Percentiles rank a stretch among this genome's conserved stretches.
phyloP scores from a whole-genome alignment of 495 filamentous ascomycete genomes.

The Podospora comata region DNA sequence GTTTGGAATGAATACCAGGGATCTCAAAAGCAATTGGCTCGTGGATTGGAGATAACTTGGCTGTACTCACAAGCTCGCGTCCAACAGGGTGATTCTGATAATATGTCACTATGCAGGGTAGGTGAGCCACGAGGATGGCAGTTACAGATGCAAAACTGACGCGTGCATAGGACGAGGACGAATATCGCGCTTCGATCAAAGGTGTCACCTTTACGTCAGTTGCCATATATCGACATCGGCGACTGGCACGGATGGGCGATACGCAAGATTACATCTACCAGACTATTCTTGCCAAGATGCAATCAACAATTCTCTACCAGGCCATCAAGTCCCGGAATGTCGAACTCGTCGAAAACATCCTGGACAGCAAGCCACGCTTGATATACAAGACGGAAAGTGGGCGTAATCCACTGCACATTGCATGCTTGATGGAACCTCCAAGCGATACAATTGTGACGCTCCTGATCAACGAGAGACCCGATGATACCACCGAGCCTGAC shows the following conservation, averaged over 20 bases:
- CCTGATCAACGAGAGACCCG: slow-evolving; percentile 10
- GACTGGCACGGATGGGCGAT: background rate
- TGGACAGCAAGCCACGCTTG: background rate
- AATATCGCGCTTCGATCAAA: background rate
- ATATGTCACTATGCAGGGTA: background rate
- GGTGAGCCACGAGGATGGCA: background rate
- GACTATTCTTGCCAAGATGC: background rate
- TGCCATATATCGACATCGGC: background rate
- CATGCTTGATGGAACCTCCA: slow-evolving; percentile 2
- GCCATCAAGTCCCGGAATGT: background rate
- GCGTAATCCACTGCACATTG: slow-evolving; percentile 6
- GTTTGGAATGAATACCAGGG: background rate
- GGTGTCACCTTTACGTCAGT: background rate
- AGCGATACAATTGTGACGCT: slow-evolving; percentile 11
- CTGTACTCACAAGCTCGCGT: background rate
- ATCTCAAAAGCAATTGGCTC: background rate
- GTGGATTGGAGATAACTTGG: background rate
- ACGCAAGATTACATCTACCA: background rate
- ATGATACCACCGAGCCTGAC: slow-evolving; percentile 5
- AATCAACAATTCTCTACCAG: background rate
- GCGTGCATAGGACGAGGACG: background rate
- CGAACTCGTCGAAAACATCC: background rate
- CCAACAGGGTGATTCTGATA: background rate
- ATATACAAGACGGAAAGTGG: background rate
- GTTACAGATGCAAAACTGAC: background rate